phyloP scores from a whole-genome alignment of 139 green algal species.

The Ostreobium quekettii region DNA sequence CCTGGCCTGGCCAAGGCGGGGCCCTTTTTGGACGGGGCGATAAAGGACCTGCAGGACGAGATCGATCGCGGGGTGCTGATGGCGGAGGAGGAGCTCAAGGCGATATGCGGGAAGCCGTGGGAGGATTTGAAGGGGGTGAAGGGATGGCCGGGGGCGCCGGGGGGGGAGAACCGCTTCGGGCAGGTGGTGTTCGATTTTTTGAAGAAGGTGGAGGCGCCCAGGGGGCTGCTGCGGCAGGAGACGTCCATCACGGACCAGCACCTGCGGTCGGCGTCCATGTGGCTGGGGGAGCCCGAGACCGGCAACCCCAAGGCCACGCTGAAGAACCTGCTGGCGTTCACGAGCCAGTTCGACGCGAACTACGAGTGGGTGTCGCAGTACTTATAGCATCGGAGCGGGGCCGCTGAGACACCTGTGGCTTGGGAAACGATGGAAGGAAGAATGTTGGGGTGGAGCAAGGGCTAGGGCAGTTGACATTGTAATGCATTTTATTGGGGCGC shows the following conservation, averaged over 20 bases:
- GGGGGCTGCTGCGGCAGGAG: conserved; percentile 8
- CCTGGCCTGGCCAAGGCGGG: not conserved
- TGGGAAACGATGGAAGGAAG: not conserved
- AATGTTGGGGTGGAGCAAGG: not conserved
- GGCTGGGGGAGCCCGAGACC: conserved; percentile 9
- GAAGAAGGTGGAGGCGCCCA: not conserved
- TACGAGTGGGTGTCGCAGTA: not conserved
- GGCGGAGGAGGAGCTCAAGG: not conserved
- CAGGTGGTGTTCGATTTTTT: not conserved
- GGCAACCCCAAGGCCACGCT: conserved; percentile 1
- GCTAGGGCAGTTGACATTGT: not conserved
- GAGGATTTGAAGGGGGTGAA: not conserved
- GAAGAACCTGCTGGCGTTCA: conserved; percentile 9
- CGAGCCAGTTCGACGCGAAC: conserved; percentile 1
- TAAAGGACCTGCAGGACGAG: conserved; percentile 3
- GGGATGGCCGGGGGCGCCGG: not conserved
- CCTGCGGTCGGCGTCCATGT: not conserved
- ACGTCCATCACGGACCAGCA: not conserved
- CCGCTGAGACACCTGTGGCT: too few species aligned
- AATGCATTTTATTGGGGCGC: not conserved
- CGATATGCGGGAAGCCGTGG: conserved; percentile 8
- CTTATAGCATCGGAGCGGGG: not conserved
- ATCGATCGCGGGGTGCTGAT: conserved; percentile 5
- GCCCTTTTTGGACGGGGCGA: not conserved
- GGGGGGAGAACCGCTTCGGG: not conserved